These are phyloP conservation scores for Colletotrichum simmondsii DNA, from an alignment of 2,329 filamentous ascomycete genomes.

Conservation along the genomic window DNA sequence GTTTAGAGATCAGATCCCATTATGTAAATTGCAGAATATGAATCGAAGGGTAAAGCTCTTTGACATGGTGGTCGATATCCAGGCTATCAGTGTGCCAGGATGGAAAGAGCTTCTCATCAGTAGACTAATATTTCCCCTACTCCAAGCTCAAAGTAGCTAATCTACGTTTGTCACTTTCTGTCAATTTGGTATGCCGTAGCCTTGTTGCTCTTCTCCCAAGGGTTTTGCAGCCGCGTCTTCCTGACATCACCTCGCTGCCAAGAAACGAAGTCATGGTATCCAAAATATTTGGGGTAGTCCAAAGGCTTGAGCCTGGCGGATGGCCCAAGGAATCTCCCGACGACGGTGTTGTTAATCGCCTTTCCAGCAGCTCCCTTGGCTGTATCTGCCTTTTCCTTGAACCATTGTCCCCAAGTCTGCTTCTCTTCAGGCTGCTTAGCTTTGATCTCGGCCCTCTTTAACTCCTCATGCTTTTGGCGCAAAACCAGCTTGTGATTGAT, in stretches of 20 bases:
- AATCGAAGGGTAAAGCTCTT: too few relatives aligned
- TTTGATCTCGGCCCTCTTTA: not conserved
- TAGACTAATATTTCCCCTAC: not conserved
- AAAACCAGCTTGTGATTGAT: slow-evolving; percentile 32
- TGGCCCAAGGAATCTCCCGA: slow-evolving; percentile 1
- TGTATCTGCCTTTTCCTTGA: not conserved
- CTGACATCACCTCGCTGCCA: slow-evolving; percentile 29
- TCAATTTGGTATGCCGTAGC: not conserved
- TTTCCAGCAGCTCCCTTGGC: slow-evolving; percentile 3
- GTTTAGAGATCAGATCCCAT: too few relatives aligned
- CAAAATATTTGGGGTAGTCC: slow-evolving; percentile 3
- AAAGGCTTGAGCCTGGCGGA: not conserved
- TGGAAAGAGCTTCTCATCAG: not conserved
- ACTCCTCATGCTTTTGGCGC: not conserved
- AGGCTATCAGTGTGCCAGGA: not conserved
- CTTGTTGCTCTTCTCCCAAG: not conserved
- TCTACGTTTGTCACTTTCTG: not conserved
- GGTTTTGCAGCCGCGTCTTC: not conserved
- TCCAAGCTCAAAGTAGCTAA: not conserved
- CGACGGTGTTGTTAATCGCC: not conserved
- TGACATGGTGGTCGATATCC: not conserved
- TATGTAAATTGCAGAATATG: too few relatives aligned
- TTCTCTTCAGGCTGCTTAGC: not conserved
- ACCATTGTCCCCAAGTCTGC: not conserved
- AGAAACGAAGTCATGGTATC: slow-evolving; percentile 33